phyloP scores from a whole-genome alignment of 768 basidiomycete species.

The Hericium alpestre region DNA sequence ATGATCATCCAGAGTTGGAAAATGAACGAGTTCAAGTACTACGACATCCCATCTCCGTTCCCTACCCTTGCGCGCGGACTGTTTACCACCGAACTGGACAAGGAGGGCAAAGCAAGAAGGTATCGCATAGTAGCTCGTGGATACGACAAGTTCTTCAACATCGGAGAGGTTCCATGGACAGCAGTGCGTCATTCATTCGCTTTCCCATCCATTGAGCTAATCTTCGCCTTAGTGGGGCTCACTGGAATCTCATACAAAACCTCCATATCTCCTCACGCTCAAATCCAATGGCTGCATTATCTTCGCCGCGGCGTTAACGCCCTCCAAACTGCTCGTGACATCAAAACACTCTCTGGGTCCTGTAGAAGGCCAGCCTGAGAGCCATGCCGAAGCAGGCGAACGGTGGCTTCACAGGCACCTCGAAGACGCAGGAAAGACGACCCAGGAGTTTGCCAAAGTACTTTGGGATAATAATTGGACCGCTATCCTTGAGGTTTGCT shows the following conservation, averaged over 20 bases:
- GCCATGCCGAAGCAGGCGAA: constrained; percentile 80
- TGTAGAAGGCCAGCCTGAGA: constrained; percentile 28
- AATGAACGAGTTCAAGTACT: constrained; percentile 96
- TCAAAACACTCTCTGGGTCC: constrained; percentile 88
- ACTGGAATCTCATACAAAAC: constrained; percentile 54
- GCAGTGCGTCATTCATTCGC: constrained; percentile 45
- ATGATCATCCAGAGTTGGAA: constrained; percentile 79
- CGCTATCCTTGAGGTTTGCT: constrained; percentile 77
- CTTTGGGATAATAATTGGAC: constrained; percentile 84
- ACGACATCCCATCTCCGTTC: constrained; percentile 80
- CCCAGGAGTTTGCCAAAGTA: constrained; percentile 58
- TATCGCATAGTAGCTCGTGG: constrained; percentile 75
- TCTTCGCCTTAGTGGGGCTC: constrained; percentile 54
- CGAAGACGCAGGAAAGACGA: constrained; percentile 45
- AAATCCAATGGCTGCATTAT: constrained; percentile 98
- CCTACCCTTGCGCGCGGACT: constrained; percentile 91
- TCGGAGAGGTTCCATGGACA: constrained; percentile 93
- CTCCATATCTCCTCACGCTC: constrained; percentile 78
- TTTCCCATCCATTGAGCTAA: not conserved
- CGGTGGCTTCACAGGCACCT: constrained; percentile 72
- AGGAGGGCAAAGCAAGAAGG: constrained; percentile 23
- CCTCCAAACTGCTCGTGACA: constrained; percentile 66
- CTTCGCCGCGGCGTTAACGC: constrained; percentile 79
- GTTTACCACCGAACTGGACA: constrained; percentile 50
- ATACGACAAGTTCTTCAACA: constrained; percentile 99